phyloP scores from a whole-genome alignment of 2,329 filamentous ascomycete species.

The Colletotrichum sp. region DNA sequence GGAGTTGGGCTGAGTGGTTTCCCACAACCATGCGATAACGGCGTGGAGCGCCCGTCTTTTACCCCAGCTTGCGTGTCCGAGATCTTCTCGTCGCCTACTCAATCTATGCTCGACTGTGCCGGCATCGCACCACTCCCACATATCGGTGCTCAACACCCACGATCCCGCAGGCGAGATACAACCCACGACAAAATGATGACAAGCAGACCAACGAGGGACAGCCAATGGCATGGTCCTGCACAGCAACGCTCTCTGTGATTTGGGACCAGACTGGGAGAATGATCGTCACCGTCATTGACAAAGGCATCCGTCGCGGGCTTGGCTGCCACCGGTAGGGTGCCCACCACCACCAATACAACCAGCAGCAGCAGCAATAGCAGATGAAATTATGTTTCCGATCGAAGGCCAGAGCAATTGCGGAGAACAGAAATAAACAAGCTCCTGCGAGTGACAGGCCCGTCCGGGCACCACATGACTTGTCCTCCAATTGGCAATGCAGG shows the following conservation, averaged over 20 bases:
- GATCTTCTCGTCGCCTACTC: not conserved
- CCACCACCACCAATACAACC: not conserved
- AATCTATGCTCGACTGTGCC: not conserved
- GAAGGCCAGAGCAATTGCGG: not conserved
- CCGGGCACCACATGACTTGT: not conserved
- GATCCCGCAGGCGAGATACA: not conserved
- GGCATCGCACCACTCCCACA: not conserved
- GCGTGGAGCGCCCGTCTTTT: not conserved
- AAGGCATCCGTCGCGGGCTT: not conserved
- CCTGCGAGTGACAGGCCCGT: not conserved
- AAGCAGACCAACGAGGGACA: not conserved
- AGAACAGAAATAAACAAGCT: not conserved
- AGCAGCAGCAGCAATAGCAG: not conserved
- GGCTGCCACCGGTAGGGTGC: not conserved
- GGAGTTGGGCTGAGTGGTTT: not conserved
- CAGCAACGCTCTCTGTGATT: not conserved
- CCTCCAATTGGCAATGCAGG: not conserved
- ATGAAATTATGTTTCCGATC: not conserved
- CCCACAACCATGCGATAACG: not conserved
- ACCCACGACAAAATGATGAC: not conserved
- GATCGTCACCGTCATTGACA: not conserved
- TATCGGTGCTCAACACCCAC: not conserved
- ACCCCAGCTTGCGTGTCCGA: not conserved
- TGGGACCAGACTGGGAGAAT: not conserved
- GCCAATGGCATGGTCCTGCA: not conserved